Evolutionary conservation across 805 yeast genomes (phyloP).

Genomic region (Schizosaccharomyces pombe): DNA sequence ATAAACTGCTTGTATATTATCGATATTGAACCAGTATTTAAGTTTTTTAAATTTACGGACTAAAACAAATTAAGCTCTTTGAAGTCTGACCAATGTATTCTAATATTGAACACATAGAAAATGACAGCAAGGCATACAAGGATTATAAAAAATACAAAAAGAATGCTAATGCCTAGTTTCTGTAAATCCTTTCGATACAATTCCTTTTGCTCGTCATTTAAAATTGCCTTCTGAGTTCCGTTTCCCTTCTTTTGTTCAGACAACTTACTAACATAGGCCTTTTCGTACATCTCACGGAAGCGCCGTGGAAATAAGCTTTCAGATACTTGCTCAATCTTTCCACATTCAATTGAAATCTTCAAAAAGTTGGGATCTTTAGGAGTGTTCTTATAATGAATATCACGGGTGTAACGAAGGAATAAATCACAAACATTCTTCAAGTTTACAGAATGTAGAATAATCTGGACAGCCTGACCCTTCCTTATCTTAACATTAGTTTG

Average conservation of each 20-base stretch:
- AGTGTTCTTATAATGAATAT: slow-evolving; percentile 53
- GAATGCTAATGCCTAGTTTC: not conserved
- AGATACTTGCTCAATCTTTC: slow-evolving; percentile 69
- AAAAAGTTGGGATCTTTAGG: slow-evolving; percentile 73
- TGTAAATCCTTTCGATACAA: not conserved
- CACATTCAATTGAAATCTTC: slow-evolving; percentile 62
- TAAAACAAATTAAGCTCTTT: not conserved
- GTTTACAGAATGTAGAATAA: slow-evolving; percentile 52
- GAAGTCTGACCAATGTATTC: not conserved
- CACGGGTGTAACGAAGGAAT: slow-evolving; percentile 48
- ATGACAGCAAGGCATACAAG: not conserved
- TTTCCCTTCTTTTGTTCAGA: not conserved
- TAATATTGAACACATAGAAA: not conserved
- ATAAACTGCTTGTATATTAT: no score
- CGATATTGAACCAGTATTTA: no score
- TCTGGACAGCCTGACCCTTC: slow-evolving; percentile 50
- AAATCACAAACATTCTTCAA: slow-evolving; percentile 53
- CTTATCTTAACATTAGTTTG: slow-evolving; percentile 61
- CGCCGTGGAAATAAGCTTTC: slow-evolving; percentile 21
- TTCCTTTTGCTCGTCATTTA: not conserved
- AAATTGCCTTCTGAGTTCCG: not conserved
- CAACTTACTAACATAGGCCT: slow-evolving; percentile 1
- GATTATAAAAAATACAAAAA: not conserved
- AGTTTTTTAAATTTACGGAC: no score
- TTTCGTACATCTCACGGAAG: slow-evolving; percentile 2